A percentile compares a stretch with the other conserved stretches of the same genome.
phyloP scores from a whole-genome alignment of 805 yeast species.

The Kodamaea leandrae region DNA sequence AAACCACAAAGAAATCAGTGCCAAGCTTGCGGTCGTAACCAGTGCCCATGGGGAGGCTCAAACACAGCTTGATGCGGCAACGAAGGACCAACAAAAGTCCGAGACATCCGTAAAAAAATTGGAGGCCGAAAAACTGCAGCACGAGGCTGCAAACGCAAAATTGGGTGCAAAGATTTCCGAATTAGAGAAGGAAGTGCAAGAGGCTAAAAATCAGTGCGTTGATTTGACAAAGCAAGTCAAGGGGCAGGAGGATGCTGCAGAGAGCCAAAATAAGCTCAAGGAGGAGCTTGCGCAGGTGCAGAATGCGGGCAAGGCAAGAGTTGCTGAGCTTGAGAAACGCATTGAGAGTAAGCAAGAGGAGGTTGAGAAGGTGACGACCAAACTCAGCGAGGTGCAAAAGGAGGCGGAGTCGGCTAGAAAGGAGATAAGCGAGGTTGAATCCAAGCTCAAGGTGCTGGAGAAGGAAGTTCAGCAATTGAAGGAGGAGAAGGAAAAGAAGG shows the following conservation, averaged over 20 bases:
- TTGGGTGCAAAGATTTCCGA: not conserved
- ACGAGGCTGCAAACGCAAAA: not conserved
- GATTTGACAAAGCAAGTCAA: not conserved
- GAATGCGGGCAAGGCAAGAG: too few relatives aligned
- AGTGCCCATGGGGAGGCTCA: too few relatives aligned
- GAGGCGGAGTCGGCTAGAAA: conserved; percentile 3
- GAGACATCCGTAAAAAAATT: too few relatives aligned
- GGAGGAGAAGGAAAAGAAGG: not conserved
- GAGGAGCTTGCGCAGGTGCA: too few relatives aligned
- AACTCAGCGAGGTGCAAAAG: not conserved
- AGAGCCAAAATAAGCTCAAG: not conserved
- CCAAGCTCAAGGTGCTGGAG: conserved; percentile 1
- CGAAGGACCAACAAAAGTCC: too few relatives aligned
- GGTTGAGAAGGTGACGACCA: not conserved
- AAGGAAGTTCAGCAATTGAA: conserved; percentile 5
- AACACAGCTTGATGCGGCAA: too few relatives aligned
- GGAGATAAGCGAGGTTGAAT: conserved; percentile 4
- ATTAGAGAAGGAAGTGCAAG: not conserved
- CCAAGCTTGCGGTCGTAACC: not conserved
- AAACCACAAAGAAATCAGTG: not conserved
- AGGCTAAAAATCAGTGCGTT: not conserved
- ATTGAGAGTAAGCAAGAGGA: not conserved
- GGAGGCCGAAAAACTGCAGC: too few relatives aligned
- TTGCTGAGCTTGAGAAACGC: not conserved
- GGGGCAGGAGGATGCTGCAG: not conserved